Conservation (phyloP, 2,329 filamentous ascomycete genomes). For the Hymenoscyphus albidus region DNA sequence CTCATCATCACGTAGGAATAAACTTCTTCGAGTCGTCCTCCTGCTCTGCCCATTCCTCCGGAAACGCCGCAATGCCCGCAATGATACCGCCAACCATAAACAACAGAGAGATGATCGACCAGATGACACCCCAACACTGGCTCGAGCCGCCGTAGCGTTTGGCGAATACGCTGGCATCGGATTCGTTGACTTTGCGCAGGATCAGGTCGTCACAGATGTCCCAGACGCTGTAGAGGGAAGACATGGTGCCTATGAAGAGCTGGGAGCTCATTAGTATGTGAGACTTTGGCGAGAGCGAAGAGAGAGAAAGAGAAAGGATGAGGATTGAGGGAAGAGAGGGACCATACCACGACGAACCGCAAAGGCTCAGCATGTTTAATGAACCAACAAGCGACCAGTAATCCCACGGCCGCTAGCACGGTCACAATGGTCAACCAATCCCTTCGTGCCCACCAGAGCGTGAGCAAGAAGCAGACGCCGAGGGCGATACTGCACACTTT, state of each 20-base stretch:
- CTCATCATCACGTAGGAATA: constrained; percentile 39
- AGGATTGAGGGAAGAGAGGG: too few relatives aligned
- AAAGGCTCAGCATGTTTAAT: constrained; percentile 71
- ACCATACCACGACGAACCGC: constrained; percentile 58
- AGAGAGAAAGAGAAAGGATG: not conserved
- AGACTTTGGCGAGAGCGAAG: not conserved
- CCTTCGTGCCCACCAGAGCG: constrained; percentile 74
- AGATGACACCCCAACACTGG: constrained; percentile 77
- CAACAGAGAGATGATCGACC: constrained; percentile 66
- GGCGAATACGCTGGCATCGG: constrained; percentile 75
- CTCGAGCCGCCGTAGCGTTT: constrained; percentile 74
- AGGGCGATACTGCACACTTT: constrained; percentile 74
- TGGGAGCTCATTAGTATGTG: not conserved
- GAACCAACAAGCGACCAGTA: constrained; percentile 75
- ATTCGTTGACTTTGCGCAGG: constrained; percentile 73
- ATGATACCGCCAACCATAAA: constrained; percentile 73
- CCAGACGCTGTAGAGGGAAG: constrained; percentile 75
- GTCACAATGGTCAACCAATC: constrained; percentile 76
- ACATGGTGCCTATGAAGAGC: constrained; percentile 81
- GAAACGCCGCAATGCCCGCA: constrained; percentile 73
- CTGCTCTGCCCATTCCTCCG: constrained; percentile 65
- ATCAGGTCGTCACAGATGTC: constrained; percentile 84
- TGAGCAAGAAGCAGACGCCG: constrained; percentile 71
- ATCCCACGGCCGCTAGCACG: constrained; percentile 63
- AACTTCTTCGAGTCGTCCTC: constrained; percentile 65